Percentiles rank a stretch among this genome's conserved stretches.
Evolutionary conservation across 1,284 basidiomycete species (phyloP).

Genomic region (Ceratobasidium sp.): DNA sequence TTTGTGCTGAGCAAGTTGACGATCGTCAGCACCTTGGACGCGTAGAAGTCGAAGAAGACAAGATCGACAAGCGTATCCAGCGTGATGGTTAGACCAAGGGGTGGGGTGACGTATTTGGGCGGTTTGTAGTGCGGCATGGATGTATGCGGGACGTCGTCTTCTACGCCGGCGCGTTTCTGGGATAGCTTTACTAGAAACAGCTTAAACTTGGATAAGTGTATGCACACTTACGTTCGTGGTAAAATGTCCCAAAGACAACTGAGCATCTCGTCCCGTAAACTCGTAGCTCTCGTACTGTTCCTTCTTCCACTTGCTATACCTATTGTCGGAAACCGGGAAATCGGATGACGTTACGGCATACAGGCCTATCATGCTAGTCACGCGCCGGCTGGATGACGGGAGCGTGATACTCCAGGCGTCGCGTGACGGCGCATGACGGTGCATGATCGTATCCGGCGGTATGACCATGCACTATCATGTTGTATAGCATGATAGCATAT

Average conservation of each 20-base stretch:
- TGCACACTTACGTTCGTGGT: constrained; percentile 67
- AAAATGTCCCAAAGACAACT: constrained; percentile 76
- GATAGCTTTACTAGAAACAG: constrained; percentile 8
- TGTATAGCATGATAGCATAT: neutral
- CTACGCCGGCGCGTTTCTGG: constrained; percentile 74
- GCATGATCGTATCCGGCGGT: neutral
- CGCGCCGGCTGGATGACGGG: no score
- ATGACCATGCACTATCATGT: neutral
- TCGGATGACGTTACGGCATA: no score
- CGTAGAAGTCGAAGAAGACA: constrained; percentile 75
- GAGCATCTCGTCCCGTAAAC: constrained; percentile 46
- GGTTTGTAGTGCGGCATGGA: constrained; percentile 69
- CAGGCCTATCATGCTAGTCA: no score
- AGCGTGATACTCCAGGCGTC: neutral
- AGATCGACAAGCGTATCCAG: constrained; percentile 68
- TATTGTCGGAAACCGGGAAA: no score
- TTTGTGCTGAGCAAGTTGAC: constrained; percentile 68
- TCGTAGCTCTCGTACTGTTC: constrained; percentile 31
- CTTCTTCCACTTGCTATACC: constrained; percentile 41
- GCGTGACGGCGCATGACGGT: no score
- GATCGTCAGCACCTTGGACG: constrained; percentile 61
- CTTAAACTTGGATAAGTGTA: constrained; percentile 10
- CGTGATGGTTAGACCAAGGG: constrained; percentile 60
- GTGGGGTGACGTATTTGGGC: constrained; percentile 62
- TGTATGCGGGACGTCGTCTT: constrained; percentile 72